A percentile compares a stretch with the other conserved stretches of the same genome.
These are phyloP conservation scores for Fusarium sp. DNA, from an alignment of 2,329 filamentous ascomycete genomes.

Conservation along the genomic window DNA sequence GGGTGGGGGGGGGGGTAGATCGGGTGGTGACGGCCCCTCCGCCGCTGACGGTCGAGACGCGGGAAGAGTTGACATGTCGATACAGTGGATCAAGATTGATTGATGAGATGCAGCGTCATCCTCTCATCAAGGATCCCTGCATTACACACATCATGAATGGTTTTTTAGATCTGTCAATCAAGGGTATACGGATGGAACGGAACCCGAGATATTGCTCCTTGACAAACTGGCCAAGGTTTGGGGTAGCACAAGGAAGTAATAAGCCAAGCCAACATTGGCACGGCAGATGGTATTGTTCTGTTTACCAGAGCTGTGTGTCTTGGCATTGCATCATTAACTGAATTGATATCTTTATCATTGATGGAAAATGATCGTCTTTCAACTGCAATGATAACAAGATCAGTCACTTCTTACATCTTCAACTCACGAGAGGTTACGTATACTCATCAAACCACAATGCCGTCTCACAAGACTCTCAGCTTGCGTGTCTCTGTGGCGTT, in stretches of 20 bases:
- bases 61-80: neutral
- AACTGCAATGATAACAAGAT: neutral
- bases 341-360: neutral
- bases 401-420: neutral
- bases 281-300: neutral
- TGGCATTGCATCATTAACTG: neutral
- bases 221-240: neutral
- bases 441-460: neutral
- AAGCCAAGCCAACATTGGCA: neutral
- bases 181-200: neutral
- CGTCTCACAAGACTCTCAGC: neutral
- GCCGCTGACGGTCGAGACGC: conserved; percentile 7
- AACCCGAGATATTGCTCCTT: neutral
- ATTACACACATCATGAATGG: neutral
- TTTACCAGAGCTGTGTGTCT: neutral
- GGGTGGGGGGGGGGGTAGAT: no score
- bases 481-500: neutral
- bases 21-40: conserved; percentile 30
- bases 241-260: neutral
- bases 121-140: neutral
- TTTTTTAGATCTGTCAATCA: neutral
- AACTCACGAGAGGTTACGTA: neutral
- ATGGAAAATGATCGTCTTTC: neutral
- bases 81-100: neutral
- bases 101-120: neutral